phyloP scores from a whole-genome alignment of 306 rosid genomes.

The Abrus pulchellus region DNA sequence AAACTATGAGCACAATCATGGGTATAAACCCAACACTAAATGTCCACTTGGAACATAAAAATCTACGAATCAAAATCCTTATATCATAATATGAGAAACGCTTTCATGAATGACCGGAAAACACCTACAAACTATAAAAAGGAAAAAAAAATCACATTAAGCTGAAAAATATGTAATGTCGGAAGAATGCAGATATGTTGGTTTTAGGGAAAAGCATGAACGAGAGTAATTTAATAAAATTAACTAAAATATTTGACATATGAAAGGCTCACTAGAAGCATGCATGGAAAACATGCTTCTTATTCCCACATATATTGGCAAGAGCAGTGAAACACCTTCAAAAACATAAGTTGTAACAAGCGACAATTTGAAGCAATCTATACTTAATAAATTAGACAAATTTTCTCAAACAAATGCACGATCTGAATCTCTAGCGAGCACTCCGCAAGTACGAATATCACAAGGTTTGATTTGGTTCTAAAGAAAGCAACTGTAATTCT shows the following conservation, averaged over 20 bases:
- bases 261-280: slow-evolving; percentile 32
- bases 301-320: slow-evolving; percentile 27
- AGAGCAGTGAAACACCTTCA: slow-evolving; percentile 41
- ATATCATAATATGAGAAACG: not conserved
- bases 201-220: slow-evolving; percentile 10
- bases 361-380: slow-evolving; percentile 46
- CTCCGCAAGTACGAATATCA: slow-evolving; percentile 40
- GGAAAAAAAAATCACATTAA: slow-evolving; percentile 15
- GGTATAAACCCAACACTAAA: slow-evolving; percentile 10
- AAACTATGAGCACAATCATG: no score
- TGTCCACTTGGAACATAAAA: slow-evolving; percentile 9
- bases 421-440: slow-evolving; percentile 57
- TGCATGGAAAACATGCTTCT: slow-evolving; percentile 41
- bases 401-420: slow-evolving; percentile 53
- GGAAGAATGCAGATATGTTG: slow-evolving; percentile 1
- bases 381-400: slow-evolving; percentile 48
- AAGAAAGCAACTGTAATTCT: slow-evolving; percentile 61
- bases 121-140: not conserved
- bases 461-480: slow-evolving; percentile 56
- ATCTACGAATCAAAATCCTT: not conserved
- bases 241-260: slow-evolving; percentile 25
- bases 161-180: slow-evolving; percentile 5
- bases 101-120: no score
- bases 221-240: not conserved
- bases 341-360: slow-evolving; percentile 14